Evolutionary conservation across 345 rosid genomes (phyloP), one percentile per base, ranked within the genome.

Genomic region (Arabidopsis arenosa): DNA sequence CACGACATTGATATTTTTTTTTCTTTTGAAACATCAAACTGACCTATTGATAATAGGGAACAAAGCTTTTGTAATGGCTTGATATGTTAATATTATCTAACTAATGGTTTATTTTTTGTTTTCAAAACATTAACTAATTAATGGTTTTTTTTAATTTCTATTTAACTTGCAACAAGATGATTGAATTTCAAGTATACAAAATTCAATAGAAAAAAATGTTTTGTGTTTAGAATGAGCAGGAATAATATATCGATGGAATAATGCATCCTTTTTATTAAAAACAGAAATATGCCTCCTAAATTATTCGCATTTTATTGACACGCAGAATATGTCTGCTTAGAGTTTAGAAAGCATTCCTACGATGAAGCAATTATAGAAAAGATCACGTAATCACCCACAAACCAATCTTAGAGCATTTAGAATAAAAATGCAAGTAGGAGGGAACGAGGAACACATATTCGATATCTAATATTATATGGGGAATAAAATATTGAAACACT

Each of bases 371-470:
- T 40, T 47, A 36, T 59, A 55, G 32, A 72, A 15, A 62, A 39
- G 51, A 61, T 61, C 52, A 51, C 69, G 68, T 72, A 49, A 72
- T 35, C 40, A 9, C 33, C 35, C 54, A 62, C 69, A 23, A 39
- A 36, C 5, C 43, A 23, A 60, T 72, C 18, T 47, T 35, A 35
- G 17, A 36, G 66, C 7, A 71, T 71, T 48, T 45, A 18, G 60
- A 49, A 72, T 49, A 52, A 62, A 72, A 30, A 30, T 63, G 44
- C 32, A 40, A 73, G 76, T 73, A 69, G 76, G 36, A 73, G 62
- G 37, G 62, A 63, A 73, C 70, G 43, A 52, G 62, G 70, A 63
- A 73, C 62, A 63, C 40, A 73, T 72, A 39, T 72, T 72, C 68
- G 28, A 56, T 18, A 58, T 69, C 30, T 55, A 56, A 30, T 43